A percentile compares a stretch with the other conserved stretches of the same genome.
Evolutionary conservation across 1,284 basidiomycete genomes (phyloP).

Genomic region (Marasmius sp.): DNA sequence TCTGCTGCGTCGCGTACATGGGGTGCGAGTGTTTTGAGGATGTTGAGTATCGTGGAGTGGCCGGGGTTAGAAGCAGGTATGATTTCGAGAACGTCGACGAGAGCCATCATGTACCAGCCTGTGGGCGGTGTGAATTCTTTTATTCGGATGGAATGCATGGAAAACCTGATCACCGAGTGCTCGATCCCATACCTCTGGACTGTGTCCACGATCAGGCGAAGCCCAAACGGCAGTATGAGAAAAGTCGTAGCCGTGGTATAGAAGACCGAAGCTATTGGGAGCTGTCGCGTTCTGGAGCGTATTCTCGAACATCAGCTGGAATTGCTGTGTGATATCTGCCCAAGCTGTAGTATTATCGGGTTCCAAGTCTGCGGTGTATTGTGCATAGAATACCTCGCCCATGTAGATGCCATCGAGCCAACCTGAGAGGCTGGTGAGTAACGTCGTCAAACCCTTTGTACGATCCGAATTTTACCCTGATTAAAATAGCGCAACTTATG

Average conservation of each 20-base stretch:
- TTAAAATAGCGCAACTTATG: slow-evolving; percentile 41
- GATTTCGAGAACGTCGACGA: slow-evolving; percentile 45
- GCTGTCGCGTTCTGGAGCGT: slow-evolving; percentile 37
- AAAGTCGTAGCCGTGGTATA: slow-evolving; percentile 52
- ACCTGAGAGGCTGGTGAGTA: slow-evolving; percentile 22
- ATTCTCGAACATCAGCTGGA: slow-evolving; percentile 43
- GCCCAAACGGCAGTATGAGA: slow-evolving; percentile 45
- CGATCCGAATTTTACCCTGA: slow-evolving; percentile 29
- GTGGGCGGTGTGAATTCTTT: background rate
- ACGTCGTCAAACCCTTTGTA: background rate
- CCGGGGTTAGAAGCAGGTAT: slow-evolving; percentile 33
- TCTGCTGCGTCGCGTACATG: slow-evolving; percentile 40
- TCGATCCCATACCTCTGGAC: slow-evolving; percentile 49
- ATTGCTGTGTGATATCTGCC: slow-evolving; percentile 45
- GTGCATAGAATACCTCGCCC: slow-evolving; percentile 46
- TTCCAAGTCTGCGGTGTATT: slow-evolving; percentile 39
- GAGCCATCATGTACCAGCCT: slow-evolving; percentile 50
- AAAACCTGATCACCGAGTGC: slow-evolving; percentile 29
- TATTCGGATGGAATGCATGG: background rate
- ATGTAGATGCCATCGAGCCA: slow-evolving; percentile 52
- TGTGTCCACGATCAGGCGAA: slow-evolving; percentile 43
- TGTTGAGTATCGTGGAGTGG: slow-evolving; percentile 28
- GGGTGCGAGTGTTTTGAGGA: slow-evolving; percentile 36
- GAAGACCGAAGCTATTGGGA: slow-evolving; percentile 37
- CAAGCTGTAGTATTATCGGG: slow-evolving; percentile 39